Conservation (phyloP, 345 rosid species). For the Fremontodendron californicum region DNA sequence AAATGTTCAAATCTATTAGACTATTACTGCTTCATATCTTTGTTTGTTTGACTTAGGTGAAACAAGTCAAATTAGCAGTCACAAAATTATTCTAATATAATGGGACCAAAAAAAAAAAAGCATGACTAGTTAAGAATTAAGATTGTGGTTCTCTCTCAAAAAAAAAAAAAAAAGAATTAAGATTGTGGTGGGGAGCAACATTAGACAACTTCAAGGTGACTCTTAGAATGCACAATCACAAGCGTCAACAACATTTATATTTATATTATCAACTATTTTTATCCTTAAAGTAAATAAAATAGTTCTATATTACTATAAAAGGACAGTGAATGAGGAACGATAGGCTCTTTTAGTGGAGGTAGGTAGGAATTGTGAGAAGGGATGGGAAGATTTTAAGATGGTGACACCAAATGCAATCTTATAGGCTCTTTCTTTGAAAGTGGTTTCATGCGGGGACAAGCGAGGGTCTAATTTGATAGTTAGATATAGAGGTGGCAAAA, state of each 20-base stretch:
- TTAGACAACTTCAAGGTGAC: background rate
- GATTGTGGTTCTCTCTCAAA: background rate
- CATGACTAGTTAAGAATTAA: background rate
- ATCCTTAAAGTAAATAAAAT: conserved; percentile 4
- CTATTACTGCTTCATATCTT: background rate
- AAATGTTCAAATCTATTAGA: background rate
- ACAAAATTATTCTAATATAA: background rate
- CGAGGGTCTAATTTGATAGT: conserved; percentile 21
- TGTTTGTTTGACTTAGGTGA: background rate
- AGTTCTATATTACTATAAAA: conserved; percentile 8
- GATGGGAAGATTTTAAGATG: conserved; percentile 9
- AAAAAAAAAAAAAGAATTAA: background rate
- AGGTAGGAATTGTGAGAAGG: conserved; percentile 8
- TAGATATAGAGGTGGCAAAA: too few species aligned
- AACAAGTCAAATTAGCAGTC: conserved; percentile 12
- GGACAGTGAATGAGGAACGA: background rate
- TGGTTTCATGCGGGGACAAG: conserved; percentile 24
- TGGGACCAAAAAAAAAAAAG: conserved; percentile 1
- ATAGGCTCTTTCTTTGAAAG: conserved; percentile 20
- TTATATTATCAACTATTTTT: conserved; percentile 11
- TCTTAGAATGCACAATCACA: conserved; percentile 14
- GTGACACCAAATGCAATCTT: conserved; percentile 9
- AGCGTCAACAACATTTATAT: background rate
- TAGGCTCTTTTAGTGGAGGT: conserved; percentile 11
- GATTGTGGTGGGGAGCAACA: background rate